Evolutionary conservation across 305 asterid genomes (phyloP).

Genomic region (Lippia alba): DNA sequence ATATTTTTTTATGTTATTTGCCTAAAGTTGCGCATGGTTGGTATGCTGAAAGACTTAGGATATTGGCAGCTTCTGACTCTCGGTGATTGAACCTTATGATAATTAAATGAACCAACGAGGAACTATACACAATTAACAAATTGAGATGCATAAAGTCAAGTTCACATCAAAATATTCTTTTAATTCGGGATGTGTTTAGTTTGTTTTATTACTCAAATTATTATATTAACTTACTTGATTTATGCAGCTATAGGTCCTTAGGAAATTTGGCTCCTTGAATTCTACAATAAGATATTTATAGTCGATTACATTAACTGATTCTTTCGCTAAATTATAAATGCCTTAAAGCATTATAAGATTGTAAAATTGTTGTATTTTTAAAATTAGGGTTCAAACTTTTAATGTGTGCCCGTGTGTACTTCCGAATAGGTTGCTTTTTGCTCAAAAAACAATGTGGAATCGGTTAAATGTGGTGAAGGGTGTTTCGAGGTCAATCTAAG

Average conservation of each 20-base stretch:
- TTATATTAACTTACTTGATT: background rate
- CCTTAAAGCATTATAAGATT: too few species aligned
- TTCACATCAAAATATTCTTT: background rate
- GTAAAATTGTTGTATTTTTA: too few species aligned
- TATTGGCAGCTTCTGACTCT: conserved; percentile 37
- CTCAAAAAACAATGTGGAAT: conserved; percentile 12
- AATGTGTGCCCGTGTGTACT: too few species aligned
- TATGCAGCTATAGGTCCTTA: too few species aligned
- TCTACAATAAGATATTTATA: too few species aligned
- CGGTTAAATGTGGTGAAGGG: conserved; percentile 24
- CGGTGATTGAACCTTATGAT: conserved; percentile 17
- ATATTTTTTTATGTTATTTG: conserved; percentile 23
- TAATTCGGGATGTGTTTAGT: background rate
- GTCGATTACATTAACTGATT: too few species aligned
- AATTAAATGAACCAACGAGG: background rate
- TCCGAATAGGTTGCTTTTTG: background rate
- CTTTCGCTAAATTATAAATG: too few species aligned
- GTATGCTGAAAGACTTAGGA: conserved; percentile 27
- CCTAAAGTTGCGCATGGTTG: conserved; percentile 47
- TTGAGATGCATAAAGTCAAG: conserved; percentile 38
- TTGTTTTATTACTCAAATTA: conserved; percentile 7
- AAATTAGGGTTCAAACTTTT: too few species aligned
- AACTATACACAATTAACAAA: conserved; percentile 2
- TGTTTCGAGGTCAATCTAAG: conserved; percentile 32
- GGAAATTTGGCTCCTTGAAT: background rate